Base-by-base conservation (phyloP, 495 filamentous ascomycete species). In the Talaromyces trachyspermus region DNA sequence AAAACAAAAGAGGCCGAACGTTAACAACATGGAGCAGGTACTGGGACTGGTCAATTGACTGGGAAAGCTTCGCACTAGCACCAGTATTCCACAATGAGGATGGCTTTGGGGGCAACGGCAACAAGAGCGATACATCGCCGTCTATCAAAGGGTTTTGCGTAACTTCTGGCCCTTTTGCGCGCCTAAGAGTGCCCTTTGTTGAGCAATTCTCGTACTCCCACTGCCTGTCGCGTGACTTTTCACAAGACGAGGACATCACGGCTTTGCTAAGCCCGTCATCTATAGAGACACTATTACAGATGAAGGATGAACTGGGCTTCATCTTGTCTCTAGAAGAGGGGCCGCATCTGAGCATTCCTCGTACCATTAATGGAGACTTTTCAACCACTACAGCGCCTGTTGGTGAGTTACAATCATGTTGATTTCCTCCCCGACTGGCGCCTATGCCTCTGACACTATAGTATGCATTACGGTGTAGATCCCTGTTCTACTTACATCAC, bases 151-250 rank as follows among this genome's bases (percentile, higher is more conserved):
- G 52, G 5, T 24, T 53, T 9, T 59, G 56, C 33, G 37, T 59
- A 1, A 43, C 49, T 6, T 50, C 53, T n/a, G 56, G 56, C 9
- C 56, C 56, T 7, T 59, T 59, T 25, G 44, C 44, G 6, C 15
- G 35, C 6, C 23, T 57, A 17, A 23, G 47, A 10, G 44, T 50
- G 4, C 47, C 37, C 10, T 59, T 45, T 30, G 32, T 48, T 23
- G 56, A 51, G 23, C 29, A 44, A 2, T 32, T 27, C 22, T 25
- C 20, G 4, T 14, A 48, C 9, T 50, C 54, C 11, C 56, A 59
- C 35, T 59, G 56, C 35, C 36, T 59, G 15, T 57, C 54, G 5
- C 49, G 49, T 35, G 49, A 45, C 32, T 52, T 52, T 25, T 15
- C 24, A 3, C 6, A 0, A 11, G 15, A 30, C 2, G 45, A 42